Conservation (phyloP, 202 grass and related monocot species). For the Setaria italica region DNA sequence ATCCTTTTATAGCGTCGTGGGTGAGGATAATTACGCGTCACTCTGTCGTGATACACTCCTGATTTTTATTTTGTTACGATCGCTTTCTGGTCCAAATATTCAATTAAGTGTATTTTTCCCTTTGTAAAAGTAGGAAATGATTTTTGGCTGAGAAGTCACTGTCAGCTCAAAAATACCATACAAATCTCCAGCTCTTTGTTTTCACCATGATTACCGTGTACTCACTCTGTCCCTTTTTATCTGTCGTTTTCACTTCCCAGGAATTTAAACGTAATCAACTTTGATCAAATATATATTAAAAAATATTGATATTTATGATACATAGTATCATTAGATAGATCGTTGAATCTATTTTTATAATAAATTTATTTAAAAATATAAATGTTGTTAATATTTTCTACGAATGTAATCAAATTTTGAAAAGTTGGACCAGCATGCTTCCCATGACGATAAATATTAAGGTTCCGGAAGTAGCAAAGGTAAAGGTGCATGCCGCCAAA, state of each 20-base stretch:
- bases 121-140: neutral
- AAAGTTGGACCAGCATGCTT: too few species aligned
- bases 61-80: constrained; percentile 6
- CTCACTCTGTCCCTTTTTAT: too few species aligned
- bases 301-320: too few species aligned
- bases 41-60: neutral
- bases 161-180: constrained; percentile 8
- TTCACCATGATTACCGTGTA: neutral
- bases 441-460: too few species aligned
- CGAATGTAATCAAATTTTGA: too few species aligned
- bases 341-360: too few species aligned
- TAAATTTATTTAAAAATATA: too few species aligned
- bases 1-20: neutral
- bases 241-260: too few species aligned
- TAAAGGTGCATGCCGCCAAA: neutral
- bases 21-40: neutral
- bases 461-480: neutral
- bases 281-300: too few species aligned
- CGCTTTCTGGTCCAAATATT: constrained; percentile 10
- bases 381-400: too few species aligned
- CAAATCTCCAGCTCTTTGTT: neutral
- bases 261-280: too few species aligned
- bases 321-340: too few species aligned
- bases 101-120: neutral
- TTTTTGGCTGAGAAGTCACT: neutral